Conservation (phyloP, 176 grass and related monocot genomes). For the Alloteropsis semialata region DNA sequence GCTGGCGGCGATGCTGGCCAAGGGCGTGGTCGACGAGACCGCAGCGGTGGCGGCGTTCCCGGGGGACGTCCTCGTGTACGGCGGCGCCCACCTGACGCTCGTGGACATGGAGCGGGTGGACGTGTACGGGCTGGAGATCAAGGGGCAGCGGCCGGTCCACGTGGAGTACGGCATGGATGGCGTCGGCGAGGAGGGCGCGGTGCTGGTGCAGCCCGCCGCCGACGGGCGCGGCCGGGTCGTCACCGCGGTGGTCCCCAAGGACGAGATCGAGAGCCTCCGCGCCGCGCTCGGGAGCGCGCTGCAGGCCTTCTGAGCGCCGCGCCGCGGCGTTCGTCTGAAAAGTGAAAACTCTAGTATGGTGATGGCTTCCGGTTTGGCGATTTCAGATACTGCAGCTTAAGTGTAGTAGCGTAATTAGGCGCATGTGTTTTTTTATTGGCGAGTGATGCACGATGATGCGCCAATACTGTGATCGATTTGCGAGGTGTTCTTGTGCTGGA, state of each 20-base stretch:
- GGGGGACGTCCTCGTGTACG: conserved; percentile 69
- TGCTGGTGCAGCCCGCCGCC: conserved; percentile 69
- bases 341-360: not conserved
- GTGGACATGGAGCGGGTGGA: conserved; percentile 76
- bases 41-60: conserved; percentile 42
- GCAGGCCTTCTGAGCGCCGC: conserved; percentile 4
- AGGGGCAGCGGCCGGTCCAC: conserved; percentile 57
- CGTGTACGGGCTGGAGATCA: conserved; percentile 69
- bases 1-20: conserved; percentile 66
- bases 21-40: conserved; percentile 55
- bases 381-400: no score
- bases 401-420: not conserved
- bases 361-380: no score
- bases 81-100: conserved; percentile 77
- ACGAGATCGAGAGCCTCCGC: conserved; percentile 47
- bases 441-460: not conserved
- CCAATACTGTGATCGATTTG: not conserved
- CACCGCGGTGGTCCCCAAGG: conserved; percentile 58
- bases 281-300: conserved; percentile 42
- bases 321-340: not conserved
- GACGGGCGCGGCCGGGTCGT: conserved; percentile 49
- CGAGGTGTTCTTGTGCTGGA: not conserved
- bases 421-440: not conserved
- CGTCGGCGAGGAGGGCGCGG: conserved; percentile 70
- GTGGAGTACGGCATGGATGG: conserved; percentile 81